Base-by-base conservation (phyloP, 2,329 filamentous ascomycete species). In the Gnomoniopsis smithogilvyi region DNA sequence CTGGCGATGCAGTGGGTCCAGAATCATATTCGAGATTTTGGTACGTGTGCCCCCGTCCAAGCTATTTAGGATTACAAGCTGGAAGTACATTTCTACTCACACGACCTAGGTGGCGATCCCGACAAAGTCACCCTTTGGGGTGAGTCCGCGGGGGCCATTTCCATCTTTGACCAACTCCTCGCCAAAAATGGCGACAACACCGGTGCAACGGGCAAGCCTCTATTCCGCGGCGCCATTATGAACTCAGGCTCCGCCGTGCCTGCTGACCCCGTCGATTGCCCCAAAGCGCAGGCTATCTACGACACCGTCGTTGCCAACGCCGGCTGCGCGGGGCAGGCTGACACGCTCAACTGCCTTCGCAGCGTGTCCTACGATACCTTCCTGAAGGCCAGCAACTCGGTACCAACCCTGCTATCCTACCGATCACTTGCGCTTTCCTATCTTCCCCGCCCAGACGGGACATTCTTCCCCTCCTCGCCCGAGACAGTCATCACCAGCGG, bases 191-290 rank as follows among this genome's bases (percentile, higher is more conserved):
- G 91, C 8, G 78, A 94, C 70, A 83, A 85, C 68, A 86, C 77
- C 0, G 17, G 19, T n/a, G 92, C 93, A 75, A 91, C 92, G 2
- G 88, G 86, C 55, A 85, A 88, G 66, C 78, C 86, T 1, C 79
- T 95, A 0, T 94, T 95, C 80, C 83, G 87, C 33, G 90, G 78
- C 1, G 90, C 78, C 33, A 93, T 94, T 65, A 93, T 94, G 90
- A 83, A 89, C 74, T 90, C 86, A 2, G 89, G 89, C 2, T 84
- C 79, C 58, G 70, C 87, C 3, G 73, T 84, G 0, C 87, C 87
- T 0, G 79, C 86, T 0, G 82, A 85, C 33, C 77, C 80, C 0
- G 83, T 92, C 0, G 88, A 91, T 65, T 80, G 82, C 30, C 73
- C 77, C 11, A 90, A 91, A 70, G 84, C 80, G 0, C 89, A 93